phyloP scores from a whole-genome alignment of 176 grass and related monocot genomes.

The Ensete ventricosum region DNA sequence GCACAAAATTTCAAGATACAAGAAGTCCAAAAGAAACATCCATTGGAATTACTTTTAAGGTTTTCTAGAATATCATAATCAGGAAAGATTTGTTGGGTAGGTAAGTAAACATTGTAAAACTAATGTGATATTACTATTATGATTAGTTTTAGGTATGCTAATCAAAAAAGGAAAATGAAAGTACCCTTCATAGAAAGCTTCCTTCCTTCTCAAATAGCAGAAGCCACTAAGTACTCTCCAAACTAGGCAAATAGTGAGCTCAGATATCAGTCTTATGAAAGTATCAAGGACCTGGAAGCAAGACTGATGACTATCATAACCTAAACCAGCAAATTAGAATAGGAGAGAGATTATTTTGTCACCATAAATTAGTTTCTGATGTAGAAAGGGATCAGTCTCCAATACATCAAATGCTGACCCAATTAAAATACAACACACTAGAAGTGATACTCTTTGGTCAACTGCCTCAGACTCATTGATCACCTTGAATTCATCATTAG shows the following conservation, averaged over 20 bases:
- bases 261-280: background rate
- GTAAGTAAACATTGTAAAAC: background rate
- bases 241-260: no score
- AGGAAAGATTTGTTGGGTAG: background rate
- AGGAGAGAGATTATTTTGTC: background rate
- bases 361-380: background rate
- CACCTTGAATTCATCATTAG: background rate
- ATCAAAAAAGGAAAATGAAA: background rate
- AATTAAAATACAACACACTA: background rate
- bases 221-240: background rate
- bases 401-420: constrained; percentile 6
- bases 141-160: background rate
- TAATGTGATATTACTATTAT: background rate
- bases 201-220: background rate
- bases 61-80: background rate
- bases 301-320: background rate
- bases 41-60: background rate
- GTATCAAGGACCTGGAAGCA: background rate
- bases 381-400: background rate
- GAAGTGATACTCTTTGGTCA: background rate
- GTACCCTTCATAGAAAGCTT: background rate
- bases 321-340: background rate
- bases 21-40: background rate
- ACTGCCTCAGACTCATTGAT: background rate
- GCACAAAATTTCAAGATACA: background rate